A percentile compares a stretch with the other conserved stretches of the same genome.
Evolutionary conservation across 2,329 filamentous ascomycete species (phyloP).

Genomic region (Cadophora gregata): DNA sequence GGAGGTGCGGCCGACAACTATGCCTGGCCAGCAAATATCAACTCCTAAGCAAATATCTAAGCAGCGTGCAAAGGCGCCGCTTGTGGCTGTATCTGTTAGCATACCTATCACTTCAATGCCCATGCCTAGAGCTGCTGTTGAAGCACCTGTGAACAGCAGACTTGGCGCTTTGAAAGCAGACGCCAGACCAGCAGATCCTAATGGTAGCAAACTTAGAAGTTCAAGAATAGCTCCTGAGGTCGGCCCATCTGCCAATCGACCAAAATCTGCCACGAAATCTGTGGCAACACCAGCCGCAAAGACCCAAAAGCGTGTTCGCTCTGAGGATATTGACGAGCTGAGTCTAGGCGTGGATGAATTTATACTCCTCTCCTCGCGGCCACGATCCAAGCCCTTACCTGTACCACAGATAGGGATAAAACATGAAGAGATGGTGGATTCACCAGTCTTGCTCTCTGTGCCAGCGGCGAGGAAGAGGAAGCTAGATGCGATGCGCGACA

Average conservation of each 20-base stretch:
- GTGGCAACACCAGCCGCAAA: constrained; percentile 10
- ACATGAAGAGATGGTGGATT: constrained; percentile 26
- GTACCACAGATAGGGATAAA: constrained; percentile 27
- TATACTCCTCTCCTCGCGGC: constrained; percentile 33
- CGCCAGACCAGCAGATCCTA: background rate
- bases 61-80: background rate
- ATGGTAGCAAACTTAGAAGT: background rate
- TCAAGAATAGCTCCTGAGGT: background rate
- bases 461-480: constrained; percentile 31
- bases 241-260: background rate
- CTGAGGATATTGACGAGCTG: constrained; percentile 41
- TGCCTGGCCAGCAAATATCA: background rate
- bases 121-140: background rate
- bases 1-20: background rate
- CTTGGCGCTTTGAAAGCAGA: background rate
- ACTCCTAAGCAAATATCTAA: background rate
- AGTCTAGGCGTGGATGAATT: constrained; percentile 38
- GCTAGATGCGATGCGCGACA: constrained; percentile 25
- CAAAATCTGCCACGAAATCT: background rate
- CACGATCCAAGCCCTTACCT: constrained; percentile 23
- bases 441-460: constrained; percentile 12
- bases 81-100: background rate
- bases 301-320: background rate
- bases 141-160: constrained; percentile 1
- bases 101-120: background rate